Evolutionary conservation across 2,329 filamentous ascomycete genomes (phyloP), one percentile per base, ranked within the genome.

Genomic region (Trichoderma koningiopsis): DNA sequence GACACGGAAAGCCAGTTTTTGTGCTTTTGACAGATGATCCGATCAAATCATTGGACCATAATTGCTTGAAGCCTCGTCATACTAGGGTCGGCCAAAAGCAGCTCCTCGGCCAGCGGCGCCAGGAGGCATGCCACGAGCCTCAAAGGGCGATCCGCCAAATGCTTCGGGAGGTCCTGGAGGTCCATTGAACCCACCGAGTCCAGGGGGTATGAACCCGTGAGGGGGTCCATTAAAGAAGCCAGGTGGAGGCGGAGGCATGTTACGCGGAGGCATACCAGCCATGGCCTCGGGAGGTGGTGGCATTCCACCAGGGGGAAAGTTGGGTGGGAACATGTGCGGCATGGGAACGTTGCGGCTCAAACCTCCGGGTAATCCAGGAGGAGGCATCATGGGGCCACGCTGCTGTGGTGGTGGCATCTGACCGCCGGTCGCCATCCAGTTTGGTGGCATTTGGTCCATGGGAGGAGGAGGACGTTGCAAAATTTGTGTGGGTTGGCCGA

Each of bases 381-480:
- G 88, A 29, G 87, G 86, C 40, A 88, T 86, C 81, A 89, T 88
- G 35, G 85, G 85, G 19, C 84, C 83, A 27, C 80, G 75, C 69
- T 76, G 76, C 68, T 76, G 76, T 7, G 82, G 82, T 47, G 81
- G 81, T 63, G 82, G 82, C 71, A 83, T 77, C 70, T 84, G 82
- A 27, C 79, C 82, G 63, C 77, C 78, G 60, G 77, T 79, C 52
- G 81, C 82, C 80, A 88, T 83, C 81, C 86, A 88, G 69, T 79
- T 84, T 22, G 84, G 86, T 22, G 85, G 86, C 80, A 90, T 85
- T 73, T 87, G 85, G 57, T 89, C 88, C 52, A 91, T 79, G 8
- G 85, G 86, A 0, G 84, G 85, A 5, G 85, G 87, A n/a, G 87
- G 87, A 6, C 88, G 86, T 77, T 90, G 88, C 27, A 91, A 78